Evolutionary conservation across 2,329 filamentous ascomycete genomes (phyloP).

Genomic region (Lachnellula hyalina): DNA sequence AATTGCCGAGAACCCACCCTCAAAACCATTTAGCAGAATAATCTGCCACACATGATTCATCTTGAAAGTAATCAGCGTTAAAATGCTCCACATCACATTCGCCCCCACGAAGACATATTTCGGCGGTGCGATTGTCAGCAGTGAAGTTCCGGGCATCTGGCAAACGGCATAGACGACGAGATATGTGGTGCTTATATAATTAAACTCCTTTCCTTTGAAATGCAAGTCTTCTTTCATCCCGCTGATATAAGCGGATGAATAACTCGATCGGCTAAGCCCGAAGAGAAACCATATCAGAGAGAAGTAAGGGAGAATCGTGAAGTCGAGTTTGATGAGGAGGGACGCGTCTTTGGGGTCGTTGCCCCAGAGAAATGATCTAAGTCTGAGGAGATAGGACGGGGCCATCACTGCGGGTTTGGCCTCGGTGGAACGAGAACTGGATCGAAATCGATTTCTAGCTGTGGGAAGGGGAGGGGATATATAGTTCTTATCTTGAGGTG

Average conservation of each 20-base stretch:
- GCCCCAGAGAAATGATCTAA: too few relatives aligned
- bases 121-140: constrained; percentile 34
- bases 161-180: too few relatives aligned
- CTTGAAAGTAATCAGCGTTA: constrained; percentile 40
- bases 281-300: constrained; percentile 44
- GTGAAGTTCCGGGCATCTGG: constrained; percentile 27
- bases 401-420: too few relatives aligned
- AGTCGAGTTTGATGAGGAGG: constrained; percentile 27
- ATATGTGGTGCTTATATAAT: too few relatives aligned
- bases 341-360: constrained; percentile 46
- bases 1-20: constrained; percentile 40
- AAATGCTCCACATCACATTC: constrained; percentile 39
- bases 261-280: constrained; percentile 23
- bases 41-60: constrained; percentile 40
- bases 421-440: too few relatives aligned
- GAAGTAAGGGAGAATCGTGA: constrained; percentile 40
- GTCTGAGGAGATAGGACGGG: too few relatives aligned
- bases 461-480: too few relatives aligned
- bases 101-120: constrained; percentile 40
- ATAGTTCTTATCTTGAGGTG: too few relatives aligned
- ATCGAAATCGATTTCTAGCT: too few relatives aligned
- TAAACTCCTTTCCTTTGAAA: too few relatives aligned
- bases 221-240: too few relatives aligned
- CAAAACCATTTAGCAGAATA: constrained; percentile 40
- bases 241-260: too few relatives aligned